Conservation (phyloP, 768 basidiomycete genomes). For the Suillus subluteus region DNA sequence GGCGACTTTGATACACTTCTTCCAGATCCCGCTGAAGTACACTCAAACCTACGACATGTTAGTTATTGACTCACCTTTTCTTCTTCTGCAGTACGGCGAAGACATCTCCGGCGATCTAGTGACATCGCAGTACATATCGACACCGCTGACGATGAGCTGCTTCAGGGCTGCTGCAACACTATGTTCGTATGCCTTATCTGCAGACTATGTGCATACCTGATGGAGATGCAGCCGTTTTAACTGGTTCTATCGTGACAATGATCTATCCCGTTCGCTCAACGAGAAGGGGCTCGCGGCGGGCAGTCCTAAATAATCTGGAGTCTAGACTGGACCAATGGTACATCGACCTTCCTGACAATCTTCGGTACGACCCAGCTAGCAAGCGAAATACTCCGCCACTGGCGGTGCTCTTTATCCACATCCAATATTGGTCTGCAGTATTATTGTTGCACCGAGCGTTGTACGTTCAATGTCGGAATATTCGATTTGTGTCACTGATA, state of each 20-base stretch:
- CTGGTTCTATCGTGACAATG: constrained; percentile 65
- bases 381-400: constrained; percentile 60
- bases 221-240: constrained; percentile 58
- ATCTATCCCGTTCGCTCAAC: constrained; percentile 70
- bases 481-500: constrained; percentile 16
- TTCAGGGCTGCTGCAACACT: constrained; percentile 61
- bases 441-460: constrained; percentile 78
- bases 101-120: constrained; percentile 42
- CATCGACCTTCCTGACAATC: constrained; percentile 62
- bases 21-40: constrained; percentile 58
- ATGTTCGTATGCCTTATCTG: constrained; percentile 44
- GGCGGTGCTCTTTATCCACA: constrained; percentile 67
- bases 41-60: constrained; percentile 15
- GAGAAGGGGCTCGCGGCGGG: constrained; percentile 49
- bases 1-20: constrained; percentile 70
- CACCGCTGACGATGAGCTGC: constrained; percentile 51
- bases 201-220: constrained; percentile 6
- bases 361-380: constrained; percentile 61
- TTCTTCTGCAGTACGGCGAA: constrained; percentile 55
- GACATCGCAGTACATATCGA: constrained; percentile 42
- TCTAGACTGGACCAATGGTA: constrained; percentile 75
- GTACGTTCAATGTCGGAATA: constrained; percentile 47
- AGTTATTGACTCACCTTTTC: constrained; percentile 16
- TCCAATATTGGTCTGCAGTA: constrained; percentile 78
- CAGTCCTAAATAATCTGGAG: constrained; percentile 59